phyloP scores from a whole-genome alignment of 2,329 filamentous ascomycete species.

The Pseudocercospora pini-densiflorae region DNA sequence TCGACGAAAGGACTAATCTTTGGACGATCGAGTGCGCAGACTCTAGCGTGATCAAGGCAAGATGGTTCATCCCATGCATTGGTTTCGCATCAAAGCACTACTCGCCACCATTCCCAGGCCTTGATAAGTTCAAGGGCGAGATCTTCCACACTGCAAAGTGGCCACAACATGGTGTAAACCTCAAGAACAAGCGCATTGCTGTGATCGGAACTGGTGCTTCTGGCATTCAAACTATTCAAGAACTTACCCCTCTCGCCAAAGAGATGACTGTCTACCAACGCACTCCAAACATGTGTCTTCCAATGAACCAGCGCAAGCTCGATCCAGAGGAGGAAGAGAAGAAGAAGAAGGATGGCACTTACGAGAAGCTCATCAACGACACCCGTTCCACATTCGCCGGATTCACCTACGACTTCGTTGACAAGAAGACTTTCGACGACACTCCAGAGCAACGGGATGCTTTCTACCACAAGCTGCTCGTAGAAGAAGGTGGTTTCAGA shows the following conservation, averaged over 20 bases:
- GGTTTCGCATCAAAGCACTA: constrained; percentile 65
- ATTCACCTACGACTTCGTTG: constrained; percentile 61
- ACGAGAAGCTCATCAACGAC: constrained; percentile 36
- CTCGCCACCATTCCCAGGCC: constrained; percentile 63
- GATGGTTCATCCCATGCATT: constrained; percentile 59
- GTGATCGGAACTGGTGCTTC: constrained; percentile 69
- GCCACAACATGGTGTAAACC: constrained; percentile 57
- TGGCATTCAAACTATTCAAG: constrained; percentile 67
- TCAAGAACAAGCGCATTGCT: constrained; percentile 62
- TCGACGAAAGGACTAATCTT: constrained; percentile 53
- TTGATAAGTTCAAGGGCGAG: constrained; percentile 63
- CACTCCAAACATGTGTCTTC: constrained; percentile 67
- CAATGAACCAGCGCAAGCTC: constrained; percentile 57
- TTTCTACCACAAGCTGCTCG: constrained; percentile 38
- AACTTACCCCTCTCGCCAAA: constrained; percentile 58
- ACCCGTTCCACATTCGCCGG: constrained; percentile 54
- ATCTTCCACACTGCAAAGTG: constrained; percentile 59
- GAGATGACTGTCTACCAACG: constrained; percentile 53
- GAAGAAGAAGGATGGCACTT: constrained; percentile 47
- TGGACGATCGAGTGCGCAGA: constrained; percentile 60
- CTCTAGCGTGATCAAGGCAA: constrained; percentile 55
- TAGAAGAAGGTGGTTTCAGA: constrained; percentile 47
- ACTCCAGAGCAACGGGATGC: constrained; percentile 54
- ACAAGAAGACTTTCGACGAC: constrained; percentile 54
- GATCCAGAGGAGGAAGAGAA: constrained; percentile 56